Evolutionary conservation across 2,329 filamentous ascomycete genomes (phyloP).

Genomic region (Claviceps digitariae): DNA sequence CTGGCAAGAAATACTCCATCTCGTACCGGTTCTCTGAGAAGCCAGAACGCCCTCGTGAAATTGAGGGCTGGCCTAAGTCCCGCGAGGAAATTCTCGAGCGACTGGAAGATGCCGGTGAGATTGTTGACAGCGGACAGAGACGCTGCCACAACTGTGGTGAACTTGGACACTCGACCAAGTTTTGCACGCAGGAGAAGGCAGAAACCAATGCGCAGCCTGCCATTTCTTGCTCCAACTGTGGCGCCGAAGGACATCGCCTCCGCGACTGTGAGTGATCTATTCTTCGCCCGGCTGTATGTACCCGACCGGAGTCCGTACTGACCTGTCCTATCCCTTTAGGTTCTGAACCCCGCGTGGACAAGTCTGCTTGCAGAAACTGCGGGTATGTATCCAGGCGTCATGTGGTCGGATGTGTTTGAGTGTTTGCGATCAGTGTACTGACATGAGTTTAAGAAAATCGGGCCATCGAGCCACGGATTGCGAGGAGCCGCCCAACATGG

Average conservation of each 20-base stretch:
- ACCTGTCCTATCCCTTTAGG: constrained; percentile 23
- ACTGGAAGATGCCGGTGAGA: constrained; percentile 51
- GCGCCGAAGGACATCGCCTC: constrained; percentile 48
- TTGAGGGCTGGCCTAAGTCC: constrained; percentile 43
- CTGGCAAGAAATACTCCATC: constrained; percentile 50
- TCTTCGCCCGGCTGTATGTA: background rate
- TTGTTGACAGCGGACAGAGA: constrained; percentile 43
- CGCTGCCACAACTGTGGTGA: constrained; percentile 52
- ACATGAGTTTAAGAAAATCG: constrained; percentile 23
- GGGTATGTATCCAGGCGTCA: constrained; percentile 24
- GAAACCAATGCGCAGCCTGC: constrained; percentile 31
- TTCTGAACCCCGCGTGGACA: constrained; percentile 46
- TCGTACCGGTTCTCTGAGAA: constrained; percentile 47
- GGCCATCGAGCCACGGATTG: constrained; percentile 39
- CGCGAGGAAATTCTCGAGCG: constrained; percentile 48
- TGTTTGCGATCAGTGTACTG: background rate
- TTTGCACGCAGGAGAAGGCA: constrained; percentile 43
- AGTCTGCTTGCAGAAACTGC: constrained; percentile 56
- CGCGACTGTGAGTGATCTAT: constrained; percentile 46
- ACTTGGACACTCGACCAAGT: constrained; percentile 47
- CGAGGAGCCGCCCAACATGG: constrained; percentile 46
- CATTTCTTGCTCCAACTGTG: constrained; percentile 53
- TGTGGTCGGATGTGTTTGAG: background rate
- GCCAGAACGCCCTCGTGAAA: constrained; percentile 44
- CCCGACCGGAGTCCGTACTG: background rate